phyloP scores from a whole-genome alignment of 495 filamentous ascomycete genomes.

The Aspergillus panamensis region DNA sequence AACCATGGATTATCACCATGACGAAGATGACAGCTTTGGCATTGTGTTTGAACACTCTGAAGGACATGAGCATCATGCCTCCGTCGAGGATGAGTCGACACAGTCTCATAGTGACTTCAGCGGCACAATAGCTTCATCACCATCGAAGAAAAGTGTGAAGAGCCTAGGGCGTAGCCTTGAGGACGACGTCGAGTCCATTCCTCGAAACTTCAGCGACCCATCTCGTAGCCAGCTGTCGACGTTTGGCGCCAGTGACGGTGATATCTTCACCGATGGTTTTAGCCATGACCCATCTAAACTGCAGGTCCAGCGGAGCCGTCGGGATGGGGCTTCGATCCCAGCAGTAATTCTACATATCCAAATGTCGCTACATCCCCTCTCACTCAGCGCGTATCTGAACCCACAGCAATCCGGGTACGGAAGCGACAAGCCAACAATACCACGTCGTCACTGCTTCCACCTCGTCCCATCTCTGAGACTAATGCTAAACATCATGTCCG shows the following conservation, averaged over 20 bases:
- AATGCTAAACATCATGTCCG: slow-evolving; percentile 42
- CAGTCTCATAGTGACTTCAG: slow-evolving; percentile 24
- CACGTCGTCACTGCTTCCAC: slow-evolving; percentile 49
- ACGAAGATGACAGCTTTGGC: slow-evolving; percentile 38
- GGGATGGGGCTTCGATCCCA: slow-evolving; percentile 28
- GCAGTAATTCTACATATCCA: slow-evolving; percentile 51
- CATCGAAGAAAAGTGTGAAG: slow-evolving; percentile 34
- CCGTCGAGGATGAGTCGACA: slow-evolving; percentile 24
- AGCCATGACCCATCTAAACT: slow-evolving; percentile 40
- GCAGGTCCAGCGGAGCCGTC: slow-evolving; percentile 30
- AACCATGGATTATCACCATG: neutral
- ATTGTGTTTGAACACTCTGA: slow-evolving; percentile 42
- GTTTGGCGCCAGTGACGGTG: slow-evolving; percentile 35
- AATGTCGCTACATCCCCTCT: slow-evolving; percentile 53
- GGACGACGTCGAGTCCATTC: slow-evolving; percentile 42
- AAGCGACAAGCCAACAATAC: slow-evolving; percentile 9
- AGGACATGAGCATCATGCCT: slow-evolving; percentile 14
- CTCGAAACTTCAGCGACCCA: slow-evolving; percentile 31
- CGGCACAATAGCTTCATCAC: slow-evolving; percentile 26
- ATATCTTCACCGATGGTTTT: slow-evolving; percentile 52
- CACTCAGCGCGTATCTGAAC: slow-evolving; percentile 45
- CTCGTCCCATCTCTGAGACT: slow-evolving; percentile 42
- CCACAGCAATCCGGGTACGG: slow-evolving; percentile 21
- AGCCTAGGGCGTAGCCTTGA: slow-evolving; percentile 31
- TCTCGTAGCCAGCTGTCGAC: slow-evolving; percentile 34